Evolutionary conservation across 2,329 filamentous ascomycete genomes (phyloP).

Genomic region (Periconia sp.): DNA sequence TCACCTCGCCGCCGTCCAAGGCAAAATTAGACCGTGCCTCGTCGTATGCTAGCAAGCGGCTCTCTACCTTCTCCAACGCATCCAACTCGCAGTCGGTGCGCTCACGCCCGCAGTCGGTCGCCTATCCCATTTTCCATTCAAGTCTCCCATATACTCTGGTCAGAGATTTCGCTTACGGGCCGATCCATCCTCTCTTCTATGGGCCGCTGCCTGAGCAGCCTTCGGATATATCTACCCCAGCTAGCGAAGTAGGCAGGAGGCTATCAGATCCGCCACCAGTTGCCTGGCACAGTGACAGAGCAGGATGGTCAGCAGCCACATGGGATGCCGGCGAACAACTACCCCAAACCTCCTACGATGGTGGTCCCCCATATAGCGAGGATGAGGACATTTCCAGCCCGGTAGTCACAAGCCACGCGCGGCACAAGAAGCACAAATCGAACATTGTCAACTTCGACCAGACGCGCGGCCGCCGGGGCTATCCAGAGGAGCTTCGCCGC

Average conservation of each 20-base stretch:
- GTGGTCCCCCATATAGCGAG: constrained; percentile 89
- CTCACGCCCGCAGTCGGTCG: constrained; percentile 80
- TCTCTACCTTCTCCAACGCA: constrained; percentile 81
- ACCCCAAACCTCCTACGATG: constrained; percentile 79
- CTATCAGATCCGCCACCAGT: constrained; percentile 81
- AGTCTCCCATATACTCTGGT: constrained; percentile 88
- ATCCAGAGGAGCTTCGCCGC: constrained; percentile 52
- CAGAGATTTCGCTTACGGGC: constrained; percentile 92
- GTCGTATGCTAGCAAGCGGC: constrained; percentile 78
- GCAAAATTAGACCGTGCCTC: constrained; percentile 66
- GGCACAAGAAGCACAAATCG: constrained; percentile 80
- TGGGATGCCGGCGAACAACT: constrained; percentile 71
- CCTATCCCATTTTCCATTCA: constrained; percentile 83
- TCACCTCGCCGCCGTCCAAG: constrained; percentile 56
- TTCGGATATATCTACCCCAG: constrained; percentile 85
- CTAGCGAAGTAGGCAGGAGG: constrained; percentile 74
- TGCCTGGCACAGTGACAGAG: constrained; percentile 71
- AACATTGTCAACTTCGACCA: constrained; percentile 50
- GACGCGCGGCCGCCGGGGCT: constrained; percentile 41
- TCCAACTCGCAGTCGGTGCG: constrained; percentile 63
- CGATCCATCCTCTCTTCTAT: constrained; percentile 86
- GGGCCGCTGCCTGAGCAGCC: constrained; percentile 81
- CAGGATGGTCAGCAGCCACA: constrained; percentile 60
- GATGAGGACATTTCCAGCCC: constrained; percentile 94
- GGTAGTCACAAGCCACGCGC: constrained; percentile 75